Evolutionary conservation across 805 yeast species (phyloP), one percentile per base, ranked within the genome.

Genomic region (Lipomyces oligophaga): DNA sequence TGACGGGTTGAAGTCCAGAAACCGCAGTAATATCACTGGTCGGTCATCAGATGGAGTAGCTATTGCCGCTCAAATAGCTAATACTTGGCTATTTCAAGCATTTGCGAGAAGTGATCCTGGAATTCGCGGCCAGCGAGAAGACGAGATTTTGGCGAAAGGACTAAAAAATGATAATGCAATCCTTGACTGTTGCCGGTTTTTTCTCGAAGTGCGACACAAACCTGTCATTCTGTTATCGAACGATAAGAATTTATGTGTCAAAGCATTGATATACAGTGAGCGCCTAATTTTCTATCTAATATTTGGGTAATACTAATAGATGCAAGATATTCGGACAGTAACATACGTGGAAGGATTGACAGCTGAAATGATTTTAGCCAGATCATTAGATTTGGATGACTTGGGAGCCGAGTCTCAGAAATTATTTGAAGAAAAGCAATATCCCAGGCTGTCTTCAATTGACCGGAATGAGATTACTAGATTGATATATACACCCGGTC

Each of bases 191-290:
- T 83, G 94, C 57, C 59, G 83, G 21, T 87, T 75, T 60, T 79
- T 81, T 47, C 71, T 75, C 49, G 63, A 65, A 11, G 57, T 62
- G 26, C 43, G 63, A 3, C 62, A 70, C 4, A 50, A 33, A 26
- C 54, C 54, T 5, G 83, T 82, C 5, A 73, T 88, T 2, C 63
- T 85, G 21, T 59, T 88, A 49, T 82, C 96, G 0, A 85, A 89
- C 61, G 97, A 89, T 63, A 83, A 80, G 57, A 89, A 88, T 61
- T 69, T 89, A 6, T 86, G 96, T 63, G 63, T 77, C 52, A 84
- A 83, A 63, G 94, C 96, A 0, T 65, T 87, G 36, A 65, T 81
- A 2, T 80, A 85, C 58, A 80, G 71, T 2, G 61, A 21, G 26
- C 1, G 18, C 11, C 13, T 8, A 19, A 2, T 10, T 8, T 31